Evolutionary conservation across 176 grass and related monocot genomes (phyloP).

Genomic region (Eragrostis nindensis): DNA sequence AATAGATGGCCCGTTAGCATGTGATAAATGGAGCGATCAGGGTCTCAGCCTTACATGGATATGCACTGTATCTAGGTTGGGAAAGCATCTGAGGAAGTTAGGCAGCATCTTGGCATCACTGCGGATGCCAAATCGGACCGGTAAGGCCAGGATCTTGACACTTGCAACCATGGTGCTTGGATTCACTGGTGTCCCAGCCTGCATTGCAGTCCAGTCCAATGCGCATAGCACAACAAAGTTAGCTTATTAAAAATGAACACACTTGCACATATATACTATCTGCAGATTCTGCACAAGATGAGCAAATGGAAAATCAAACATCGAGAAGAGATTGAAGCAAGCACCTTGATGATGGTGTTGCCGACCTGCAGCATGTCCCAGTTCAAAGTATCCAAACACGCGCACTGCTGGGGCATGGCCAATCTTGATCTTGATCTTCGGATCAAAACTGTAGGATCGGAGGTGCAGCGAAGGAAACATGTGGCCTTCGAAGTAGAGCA

Average conservation of each 20-base stretch:
- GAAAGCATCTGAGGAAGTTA: conserved; percentile 31
- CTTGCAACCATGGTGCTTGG: background rate
- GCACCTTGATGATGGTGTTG: conserved; percentile 17
- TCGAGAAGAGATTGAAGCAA: too few relatives aligned
- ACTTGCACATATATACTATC: too few relatives aligned
- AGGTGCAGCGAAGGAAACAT: background rate
- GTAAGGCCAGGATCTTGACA: background rate
- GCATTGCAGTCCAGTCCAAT: background rate
- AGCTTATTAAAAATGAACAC: too few relatives aligned
- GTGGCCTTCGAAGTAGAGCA: conserved; percentile 14
- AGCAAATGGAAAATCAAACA: background rate
- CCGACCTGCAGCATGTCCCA: background rate
- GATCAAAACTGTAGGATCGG: too few relatives aligned
- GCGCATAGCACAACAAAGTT: background rate
- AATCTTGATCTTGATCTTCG: background rate
- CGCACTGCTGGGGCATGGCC: background rate
- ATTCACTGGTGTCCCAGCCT: background rate
- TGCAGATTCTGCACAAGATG: too few relatives aligned
- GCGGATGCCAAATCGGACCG: background rate
- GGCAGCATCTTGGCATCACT: conserved; percentile 17
- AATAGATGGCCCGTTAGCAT: background rate
- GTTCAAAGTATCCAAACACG: conserved; percentile 1
- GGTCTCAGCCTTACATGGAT: background rate
- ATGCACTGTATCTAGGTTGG: conserved; percentile 11
- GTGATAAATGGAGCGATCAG: too few relatives aligned